phyloP scores from a whole-genome alignment of 768 basidiomycete genomes.

The Chalciporus pseudorubinellus region DNA sequence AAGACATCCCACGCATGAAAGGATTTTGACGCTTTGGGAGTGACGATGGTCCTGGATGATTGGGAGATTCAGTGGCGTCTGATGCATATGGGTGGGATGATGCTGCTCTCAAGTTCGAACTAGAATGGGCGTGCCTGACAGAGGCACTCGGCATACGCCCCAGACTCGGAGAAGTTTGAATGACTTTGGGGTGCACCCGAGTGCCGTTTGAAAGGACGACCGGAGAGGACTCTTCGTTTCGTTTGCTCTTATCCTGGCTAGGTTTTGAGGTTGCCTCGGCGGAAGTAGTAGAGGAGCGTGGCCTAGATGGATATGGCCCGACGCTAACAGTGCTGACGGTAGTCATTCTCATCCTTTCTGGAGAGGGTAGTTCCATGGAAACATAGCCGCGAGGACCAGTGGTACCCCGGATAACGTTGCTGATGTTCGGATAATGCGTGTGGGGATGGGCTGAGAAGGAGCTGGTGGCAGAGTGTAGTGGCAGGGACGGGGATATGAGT shows the following conservation, averaged over 20 bases:
- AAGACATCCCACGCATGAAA: conserved; percentile 34
- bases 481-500: conserved; percentile 12
- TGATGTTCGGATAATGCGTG: conserved; percentile 22
- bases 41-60: conserved; percentile 7
- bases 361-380: conserved; percentile 3
- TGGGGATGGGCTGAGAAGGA: conserved; percentile 3
- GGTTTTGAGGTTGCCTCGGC: conserved; percentile 1
- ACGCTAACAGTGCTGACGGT: conserved; percentile 28
- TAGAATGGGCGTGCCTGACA: conserved; percentile 25
- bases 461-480: conserved; percentile 1
- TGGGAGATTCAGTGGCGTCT: conserved; percentile 8
- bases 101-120: conserved; percentile 24
- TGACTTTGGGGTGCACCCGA: background rate
- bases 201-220: conserved; percentile 1
- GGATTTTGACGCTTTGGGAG: conserved; percentile 26
- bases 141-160: background rate
- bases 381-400: background rate
- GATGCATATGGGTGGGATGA: conserved; percentile 7
- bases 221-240: background rate
- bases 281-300: conserved; percentile 29
- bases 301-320: conserved; percentile 14
- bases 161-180: background rate
- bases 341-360: conserved; percentile 8
- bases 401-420: conserved; percentile 15
- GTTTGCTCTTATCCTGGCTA: conserved; percentile 9